These are phyloP conservation scores for Cladophialophora chaetospira DNA, from an alignment of 2,329 filamentous ascomycete species.

Conservation along the genomic window DNA sequence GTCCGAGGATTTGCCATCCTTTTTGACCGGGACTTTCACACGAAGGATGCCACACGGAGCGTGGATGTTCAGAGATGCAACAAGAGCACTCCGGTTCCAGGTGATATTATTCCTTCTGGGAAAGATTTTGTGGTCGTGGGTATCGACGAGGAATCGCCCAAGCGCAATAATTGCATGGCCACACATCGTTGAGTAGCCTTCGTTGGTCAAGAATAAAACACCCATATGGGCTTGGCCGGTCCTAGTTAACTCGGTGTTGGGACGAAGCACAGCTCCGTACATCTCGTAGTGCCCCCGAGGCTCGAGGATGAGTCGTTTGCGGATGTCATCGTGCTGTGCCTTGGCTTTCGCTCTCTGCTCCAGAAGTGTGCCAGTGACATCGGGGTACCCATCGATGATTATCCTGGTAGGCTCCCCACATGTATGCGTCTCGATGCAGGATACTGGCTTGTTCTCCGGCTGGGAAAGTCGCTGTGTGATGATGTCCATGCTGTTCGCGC, in stretches of 20 bases:
- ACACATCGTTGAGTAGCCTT: constrained; percentile 55
- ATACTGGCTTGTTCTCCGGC: constrained; percentile 6
- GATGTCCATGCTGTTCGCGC: constrained; percentile 18
- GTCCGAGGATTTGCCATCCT: constrained; percentile 39
- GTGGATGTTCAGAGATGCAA: constrained; percentile 44
- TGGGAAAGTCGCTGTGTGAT: neutral
- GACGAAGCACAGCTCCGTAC: constrained; percentile 53
- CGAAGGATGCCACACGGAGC: constrained; percentile 49
- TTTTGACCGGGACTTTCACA: constrained; percentile 44
- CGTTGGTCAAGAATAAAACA: constrained; percentile 52
- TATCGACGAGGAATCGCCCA: constrained; percentile 48
- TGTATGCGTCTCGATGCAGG: constrained; percentile 49
- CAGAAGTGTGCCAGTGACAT: constrained; percentile 44
- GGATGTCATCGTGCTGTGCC: constrained; percentile 44
- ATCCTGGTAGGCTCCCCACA: constrained; percentile 55
- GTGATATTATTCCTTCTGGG: constrained; percentile 39
- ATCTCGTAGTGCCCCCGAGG: constrained; percentile 55
- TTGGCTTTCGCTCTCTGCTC: constrained; percentile 45
- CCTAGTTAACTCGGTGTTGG: constrained; percentile 45
- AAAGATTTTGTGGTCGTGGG: constrained; percentile 44
- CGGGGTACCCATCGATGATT: constrained; percentile 46
- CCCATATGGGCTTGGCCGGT: constrained; percentile 50
- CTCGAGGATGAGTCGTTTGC: constrained; percentile 48
- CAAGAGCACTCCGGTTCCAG: constrained; percentile 34
- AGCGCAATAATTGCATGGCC: constrained; percentile 56